Evolutionary conservation across 257 asterid species (phyloP), one percentile per base, ranked within the genome.

Genomic region (Primulina eburnea): DNA sequence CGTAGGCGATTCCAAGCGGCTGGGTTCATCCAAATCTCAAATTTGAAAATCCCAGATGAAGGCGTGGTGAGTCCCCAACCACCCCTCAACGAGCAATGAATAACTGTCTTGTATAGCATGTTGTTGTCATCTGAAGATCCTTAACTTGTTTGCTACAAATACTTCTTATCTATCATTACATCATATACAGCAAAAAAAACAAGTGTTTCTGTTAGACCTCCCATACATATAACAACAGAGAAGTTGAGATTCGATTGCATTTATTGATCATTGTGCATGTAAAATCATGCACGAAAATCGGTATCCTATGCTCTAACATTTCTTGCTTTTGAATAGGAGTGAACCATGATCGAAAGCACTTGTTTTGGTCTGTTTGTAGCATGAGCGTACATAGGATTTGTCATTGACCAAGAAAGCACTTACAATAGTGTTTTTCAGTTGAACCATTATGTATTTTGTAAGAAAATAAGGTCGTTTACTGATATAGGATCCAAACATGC

Each of bases 31-130:
- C 47, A 8, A 38, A 92, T 81, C 80, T 87, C 83, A 92, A 92
- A 74, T 96, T 93, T 76, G 97, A 93, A 75, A 83, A 79, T 77
- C 97, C 97, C 97, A 65, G 97, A 93, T 70, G 85, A 65, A 21
- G 89, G 85, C 21, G 97, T 93, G 97, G 96, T 93, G 87, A 72
- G 94, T 29, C 56, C 20, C 70, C 66, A 68, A 70, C 40, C 9
- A 7, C 40, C 40, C 9, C 40, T 35, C 40, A 35, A 35, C 40
- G 14, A 38, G 47, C 47, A 38, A 38, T 8, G 60, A 63, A 34
- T 40, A 10, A 8, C 35, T 60, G 47, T 20, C 24, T 20, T 60
- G 21, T 40, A 16, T 10, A 5, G 30, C 18, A 47, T 52, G 52
- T 62, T 37, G 29, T 32, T 62, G 6, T 33, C 52, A 4, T 69